phyloP scores from a whole-genome alignment of 2,329 filamentous ascomycete species.

The Amesomyces nigricolor region DNA sequence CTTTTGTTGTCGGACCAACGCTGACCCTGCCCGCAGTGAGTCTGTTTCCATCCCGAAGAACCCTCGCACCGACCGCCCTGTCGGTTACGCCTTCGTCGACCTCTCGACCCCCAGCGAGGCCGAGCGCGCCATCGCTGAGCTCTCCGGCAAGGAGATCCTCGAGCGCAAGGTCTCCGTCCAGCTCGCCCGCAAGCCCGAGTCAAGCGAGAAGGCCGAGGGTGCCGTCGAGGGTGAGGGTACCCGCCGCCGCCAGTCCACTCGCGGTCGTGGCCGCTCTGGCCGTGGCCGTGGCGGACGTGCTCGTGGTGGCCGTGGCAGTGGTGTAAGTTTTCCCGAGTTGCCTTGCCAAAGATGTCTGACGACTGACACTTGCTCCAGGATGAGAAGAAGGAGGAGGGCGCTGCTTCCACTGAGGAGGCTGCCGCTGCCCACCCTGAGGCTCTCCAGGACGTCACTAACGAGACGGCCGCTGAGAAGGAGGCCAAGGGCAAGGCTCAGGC shows the following conservation, averaged over 20 bases:
- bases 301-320: constrained; percentile 60
- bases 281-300: constrained; percentile 59
- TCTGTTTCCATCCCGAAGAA: constrained; percentile 99
- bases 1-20: constrained; percentile 1
- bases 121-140: constrained; percentile 88
- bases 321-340: constrained; percentile 37
- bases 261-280: constrained; percentile 61
- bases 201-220: constrained; percentile 69
- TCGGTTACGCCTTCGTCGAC: constrained; percentile 98
- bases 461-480: constrained; percentile 50
- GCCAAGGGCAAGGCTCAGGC: constrained; percentile 49
- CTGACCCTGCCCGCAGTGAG: constrained; percentile 60
- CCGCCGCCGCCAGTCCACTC: constrained; percentile 57
- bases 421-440: constrained; percentile 50
- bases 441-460: constrained; percentile 57
- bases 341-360: constrained; percentile 14
- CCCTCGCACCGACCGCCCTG: constrained; percentile 94
- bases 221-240: constrained; percentile 68
- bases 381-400: constrained; percentile 43
- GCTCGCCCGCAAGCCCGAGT: constrained; percentile 94
- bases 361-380: constrained; percentile 18
- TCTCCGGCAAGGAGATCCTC: constrained; percentile 95
- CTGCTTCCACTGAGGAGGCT: constrained; percentile 40
- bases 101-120: constrained; percentile 91
- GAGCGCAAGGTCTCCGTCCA: constrained; percentile 99